Evolutionary conservation across 805 yeast species (phyloP), one percentile per base, ranked within the genome.

Genomic region (Kazachstania martiniae): DNA sequence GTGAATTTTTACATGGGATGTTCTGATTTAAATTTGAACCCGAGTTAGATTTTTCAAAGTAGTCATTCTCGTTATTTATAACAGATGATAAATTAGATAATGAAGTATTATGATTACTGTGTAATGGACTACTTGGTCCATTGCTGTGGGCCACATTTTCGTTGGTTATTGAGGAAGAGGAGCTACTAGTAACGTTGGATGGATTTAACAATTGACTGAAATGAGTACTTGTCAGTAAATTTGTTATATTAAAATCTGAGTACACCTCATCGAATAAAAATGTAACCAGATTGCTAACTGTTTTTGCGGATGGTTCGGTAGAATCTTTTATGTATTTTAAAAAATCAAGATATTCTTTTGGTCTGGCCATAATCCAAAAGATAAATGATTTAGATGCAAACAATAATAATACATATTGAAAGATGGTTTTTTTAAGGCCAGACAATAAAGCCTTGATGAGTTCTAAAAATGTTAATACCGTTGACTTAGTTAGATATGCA

Each of bases 321-420:
- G 36, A 32, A 5, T 21, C 18, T 8, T 29, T 21, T 18, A 23
- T 18, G 8, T 29, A 15, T 12, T 30, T 29, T 12, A 42, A 25
- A 3, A 47, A 41, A 17, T 47, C 49, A 12, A 62, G 32, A 37
- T 59, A 72, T 31, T 72, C 74, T 4, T 42, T 33, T 0, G 77
- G 68, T 39, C 72, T 58, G 9, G 72, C 59, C 34, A 65, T 45
- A 3, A 69, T 57, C 80, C 81, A 75, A 25, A 58, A 52, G 36
- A 59, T 54, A 6, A 72, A 40, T 3, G 71, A 51, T 30, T 64
- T 63, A n/a, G 71, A 47, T 28, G 72, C 58, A 37, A 62, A 72
- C 26, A 61, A 54, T 27, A 70, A 53, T 7, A 71, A 38, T 14
- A 70, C 34, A 38, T 63, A 64, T 33, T 65, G 66, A 38, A 70